Evolutionary conservation across 2,329 filamentous ascomycete species (phyloP), one percentile per base, ranked within the genome.

Genomic region (Bipolaris gigantea): DNA sequence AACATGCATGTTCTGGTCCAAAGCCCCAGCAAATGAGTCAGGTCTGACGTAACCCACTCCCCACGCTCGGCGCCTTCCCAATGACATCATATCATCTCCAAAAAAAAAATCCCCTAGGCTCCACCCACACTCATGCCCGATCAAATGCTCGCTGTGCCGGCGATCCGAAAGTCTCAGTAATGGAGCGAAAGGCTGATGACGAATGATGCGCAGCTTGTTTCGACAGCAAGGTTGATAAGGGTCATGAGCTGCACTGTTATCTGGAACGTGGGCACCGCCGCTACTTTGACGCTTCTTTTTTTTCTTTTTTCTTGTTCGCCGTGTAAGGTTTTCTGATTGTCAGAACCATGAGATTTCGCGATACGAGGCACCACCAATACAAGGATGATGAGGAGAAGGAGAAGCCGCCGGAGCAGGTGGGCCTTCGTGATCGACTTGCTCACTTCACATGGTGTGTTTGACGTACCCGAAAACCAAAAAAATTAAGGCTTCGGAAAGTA

Each of bases 371-470:
- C 25, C 39, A 50, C 13, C 52, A 57, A 10, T 56, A 56, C 25
- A 45, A 62, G 27, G 40, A 55, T 33, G 57, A 60, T 9, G 56
- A 57, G 18, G 54, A 56, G 16, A 53, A 56, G 34, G 55, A 58
- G 42, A 55, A 50, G 35, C 63, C 63, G 19, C 63, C 63, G 18
- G 43, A 54, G 33, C 50, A 53, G 16, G 63, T 62, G 3, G 59
- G 65, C 34, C 49, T 67, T 19, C 55, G 65, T 15, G 65, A 66
- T 53, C 63, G 63, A 10, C 58, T 67, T n/a, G 59, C 47, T 23
- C 65, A 66, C 53, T 66, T 67, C 25, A 67, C 65, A 42, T 66
- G 63, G 65, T 66, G 50, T 25, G 59, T 40, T 39, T 40, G 21
- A 25, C 23, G 4, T 21, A 34, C 39, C 25, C n/a, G n/a, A n/a